Base-by-base conservation (phyloP, 768 basidiomycete genomes). In the Clathrus columnatus region DNA sequence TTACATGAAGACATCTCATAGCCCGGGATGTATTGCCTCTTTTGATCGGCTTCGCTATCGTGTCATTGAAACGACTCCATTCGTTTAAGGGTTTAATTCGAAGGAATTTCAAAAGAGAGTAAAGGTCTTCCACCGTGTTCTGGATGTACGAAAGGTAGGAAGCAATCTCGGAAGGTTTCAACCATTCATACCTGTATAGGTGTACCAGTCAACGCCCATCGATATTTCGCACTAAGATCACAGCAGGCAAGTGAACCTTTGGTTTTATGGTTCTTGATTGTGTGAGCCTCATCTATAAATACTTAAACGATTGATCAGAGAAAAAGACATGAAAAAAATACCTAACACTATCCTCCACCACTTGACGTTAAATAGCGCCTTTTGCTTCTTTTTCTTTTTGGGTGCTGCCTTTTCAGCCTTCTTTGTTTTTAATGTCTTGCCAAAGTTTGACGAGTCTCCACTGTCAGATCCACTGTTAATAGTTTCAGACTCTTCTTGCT, bases 51-150 rank as follows among this genome's bases (percentile, higher is more conserved):
- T 84, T 79, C 0, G 80, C 79, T 48, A 99, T 91, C 48, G 84
- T 79, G 10, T 73, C 72, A 50, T 87, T 87, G 75, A 97, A 99
- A 2, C 74, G 79, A 4, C 79, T 67, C 83, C 84, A 91, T 32
- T 89, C 79, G 56, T 86, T 83, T 27, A 94, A 73, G 0, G 93
- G 95, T 60, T 80, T 82, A 61, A 91, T 75, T 4, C 85, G 84
- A 24, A 98, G 72, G 70, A 98, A 99, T 57, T 89, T 85, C 62
- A 98, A 77, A 29, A 98, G 74, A 2, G 92, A 87, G 65, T 81
- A 96, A 5, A 99, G 72, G 62, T 99, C 96, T 47, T 86, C 83
- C 17, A 97, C 86, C 48, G 75, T 85, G 71, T 99, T 98, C 75
- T 98, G 86, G 78, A 83, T 85, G 41, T 11, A 45, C 26, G 18